These are phyloP conservation scores for Leucogyrophana mollusca DNA, from an alignment of 768 basidiomycete species.

Conservation along the genomic window DNA sequence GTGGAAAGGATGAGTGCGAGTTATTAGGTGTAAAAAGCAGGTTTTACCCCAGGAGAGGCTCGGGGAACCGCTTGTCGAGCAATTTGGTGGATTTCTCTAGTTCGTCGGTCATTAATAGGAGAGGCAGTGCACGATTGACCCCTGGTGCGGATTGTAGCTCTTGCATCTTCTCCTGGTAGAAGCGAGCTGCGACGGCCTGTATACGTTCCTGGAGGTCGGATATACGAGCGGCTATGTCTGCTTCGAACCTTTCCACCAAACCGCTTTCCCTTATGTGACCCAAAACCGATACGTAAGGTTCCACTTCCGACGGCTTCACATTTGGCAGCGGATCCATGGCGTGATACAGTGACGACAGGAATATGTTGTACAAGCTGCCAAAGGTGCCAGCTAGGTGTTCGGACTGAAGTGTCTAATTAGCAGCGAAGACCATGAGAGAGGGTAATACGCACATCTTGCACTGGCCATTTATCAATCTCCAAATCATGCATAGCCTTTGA, in stretches of 20 bases:
- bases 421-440: constrained; percentile 6
- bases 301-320: constrained; percentile 69
- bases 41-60: constrained; percentile 75
- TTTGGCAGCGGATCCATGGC: constrained; percentile 74
- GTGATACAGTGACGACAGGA: constrained; percentile 83
- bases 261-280: constrained; percentile 69
- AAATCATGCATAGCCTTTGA: constrained; percentile 68
- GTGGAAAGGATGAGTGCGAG: constrained; percentile 6
- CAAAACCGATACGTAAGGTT: constrained; percentile 64
- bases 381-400: constrained; percentile 70
- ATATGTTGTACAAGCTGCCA: constrained; percentile 79
- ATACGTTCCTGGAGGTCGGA: constrained; percentile 67
- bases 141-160: constrained; percentile 69
- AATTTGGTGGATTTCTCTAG: constrained; percentile 82
- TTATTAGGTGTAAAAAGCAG: not conserved
- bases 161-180: constrained; percentile 61
- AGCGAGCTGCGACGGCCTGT: constrained; percentile 54
- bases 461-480: constrained; percentile 74
- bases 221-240: constrained; percentile 68
- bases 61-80: constrained; percentile 84
- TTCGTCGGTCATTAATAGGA: constrained; percentile 84
- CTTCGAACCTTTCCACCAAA: constrained; percentile 68
- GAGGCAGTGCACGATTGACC: constrained; percentile 77
- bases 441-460: constrained; percentile 64
- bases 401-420: constrained; percentile 36